Conservation (phyloP, 495 filamentous ascomycete species). For the Lasiosphaeria ovina region DNA sequence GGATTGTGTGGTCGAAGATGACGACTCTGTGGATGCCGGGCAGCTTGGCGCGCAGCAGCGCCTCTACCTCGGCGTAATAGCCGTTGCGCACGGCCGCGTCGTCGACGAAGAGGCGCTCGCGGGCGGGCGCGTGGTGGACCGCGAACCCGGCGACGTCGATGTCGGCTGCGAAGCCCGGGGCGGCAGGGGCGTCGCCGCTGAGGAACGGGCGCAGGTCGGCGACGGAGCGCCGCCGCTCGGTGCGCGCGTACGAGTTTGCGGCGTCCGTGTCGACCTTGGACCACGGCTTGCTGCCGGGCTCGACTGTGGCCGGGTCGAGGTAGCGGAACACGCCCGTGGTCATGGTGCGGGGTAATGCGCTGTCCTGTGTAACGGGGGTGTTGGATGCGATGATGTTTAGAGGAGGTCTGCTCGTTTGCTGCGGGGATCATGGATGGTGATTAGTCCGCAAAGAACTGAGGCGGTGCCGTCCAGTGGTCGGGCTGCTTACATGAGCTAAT, state of each 20-base stretch:
- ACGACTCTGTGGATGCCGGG: constrained; percentile 54
- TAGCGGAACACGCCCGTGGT: constrained; percentile 30
- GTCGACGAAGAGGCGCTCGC: constrained; percentile 53
- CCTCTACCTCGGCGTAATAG: constrained; percentile 82
- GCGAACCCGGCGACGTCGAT: constrained; percentile 45
- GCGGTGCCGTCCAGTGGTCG: too few relatives aligned
- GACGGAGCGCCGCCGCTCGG: constrained; percentile 28
- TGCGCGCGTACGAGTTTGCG: constrained; percentile 28
- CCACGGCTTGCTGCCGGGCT: constrained; percentile 33
- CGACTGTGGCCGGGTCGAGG: constrained; percentile 24
- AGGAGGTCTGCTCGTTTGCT: too few relatives aligned
- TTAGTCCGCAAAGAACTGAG: too few relatives aligned
- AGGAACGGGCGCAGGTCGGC: constrained; percentile 25
- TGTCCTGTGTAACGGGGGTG: not conserved
- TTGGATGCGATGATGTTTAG: not conserved
- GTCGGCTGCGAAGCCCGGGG: constrained; percentile 25
- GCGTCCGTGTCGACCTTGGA: constrained; percentile 40
- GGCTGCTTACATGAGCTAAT: too few relatives aligned
- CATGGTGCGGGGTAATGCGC: constrained; percentile 15
- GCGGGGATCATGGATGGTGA: too few relatives aligned
- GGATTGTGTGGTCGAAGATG: constrained; percentile 89
- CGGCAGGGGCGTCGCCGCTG: not conserved
- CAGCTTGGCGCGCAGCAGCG: constrained; percentile 59
- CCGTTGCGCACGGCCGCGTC: constrained; percentile 58
- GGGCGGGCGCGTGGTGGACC: constrained; percentile 32